phyloP scores from a whole-genome alignment of 2,329 filamentous ascomycete genomes.

The Sporothrix brunneoviolacea region DNA sequence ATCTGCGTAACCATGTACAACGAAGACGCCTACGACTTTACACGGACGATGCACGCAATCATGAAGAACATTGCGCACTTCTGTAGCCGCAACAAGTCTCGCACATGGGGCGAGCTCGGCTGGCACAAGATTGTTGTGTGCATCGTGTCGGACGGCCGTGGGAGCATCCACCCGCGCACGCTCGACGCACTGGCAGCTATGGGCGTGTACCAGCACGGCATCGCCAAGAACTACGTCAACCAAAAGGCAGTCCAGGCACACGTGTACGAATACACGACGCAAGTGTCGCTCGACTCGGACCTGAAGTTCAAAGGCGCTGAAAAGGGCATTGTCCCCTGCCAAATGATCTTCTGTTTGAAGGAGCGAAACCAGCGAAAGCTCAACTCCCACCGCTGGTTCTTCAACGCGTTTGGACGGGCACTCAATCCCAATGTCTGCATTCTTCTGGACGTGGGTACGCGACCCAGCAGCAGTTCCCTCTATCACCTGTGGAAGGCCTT shows the following conservation, averaged over 20 bases:
- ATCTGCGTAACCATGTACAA: constrained; percentile 99
- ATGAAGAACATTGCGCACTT: constrained; percentile 98
- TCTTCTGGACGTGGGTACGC: constrained; percentile 90
- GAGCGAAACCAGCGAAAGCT: constrained; percentile 97
- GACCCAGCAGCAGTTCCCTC: constrained; percentile 80
- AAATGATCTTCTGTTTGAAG: constrained; percentile 98
- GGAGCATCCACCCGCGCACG: constrained; percentile 83
- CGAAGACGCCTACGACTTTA: constrained; percentile 94
- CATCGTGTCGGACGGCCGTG: constrained; percentile 88
- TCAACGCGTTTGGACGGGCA: constrained; percentile 91
- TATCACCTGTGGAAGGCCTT: constrained; percentile 99
- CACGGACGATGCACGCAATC: constrained; percentile 95
- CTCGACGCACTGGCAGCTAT: constrained; percentile 92
- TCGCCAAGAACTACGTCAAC: constrained; percentile 98
- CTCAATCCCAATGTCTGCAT: constrained; percentile 96
- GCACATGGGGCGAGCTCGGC: constrained; percentile 93
- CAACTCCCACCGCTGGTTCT: constrained; percentile 98
- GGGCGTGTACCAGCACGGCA: constrained; percentile 96
- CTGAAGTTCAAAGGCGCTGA: constrained; percentile 98
- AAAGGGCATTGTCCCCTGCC: constrained; percentile 95
- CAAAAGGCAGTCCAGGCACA: constrained; percentile 91
- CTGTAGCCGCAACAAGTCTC: constrained; percentile 82
- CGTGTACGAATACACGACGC: constrained; percentile 98
- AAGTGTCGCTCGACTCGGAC: constrained; percentile 90
- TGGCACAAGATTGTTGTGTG: constrained; percentile 99